phyloP scores from a whole-genome alignment of 2,329 filamentous ascomycete species.

The Emmonsiellopsis sp. region DNA sequence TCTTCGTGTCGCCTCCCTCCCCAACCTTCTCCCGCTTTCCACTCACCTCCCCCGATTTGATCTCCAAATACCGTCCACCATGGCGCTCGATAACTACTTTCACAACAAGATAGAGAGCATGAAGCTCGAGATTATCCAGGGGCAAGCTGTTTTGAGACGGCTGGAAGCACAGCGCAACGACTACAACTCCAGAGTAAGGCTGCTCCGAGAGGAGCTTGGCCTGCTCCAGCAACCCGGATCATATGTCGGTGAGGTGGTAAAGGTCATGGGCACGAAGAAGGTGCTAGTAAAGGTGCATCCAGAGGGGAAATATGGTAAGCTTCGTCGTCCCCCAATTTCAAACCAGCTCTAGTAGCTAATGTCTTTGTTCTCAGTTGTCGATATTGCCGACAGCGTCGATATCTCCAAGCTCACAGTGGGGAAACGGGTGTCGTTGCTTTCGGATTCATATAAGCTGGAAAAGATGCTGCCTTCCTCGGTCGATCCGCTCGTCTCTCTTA shows the following conservation, averaged over 20 bases:
- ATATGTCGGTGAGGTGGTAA: constrained; percentile 98
- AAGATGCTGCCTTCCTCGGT: constrained; percentile 98
- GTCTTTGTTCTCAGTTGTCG: constrained; percentile 79
- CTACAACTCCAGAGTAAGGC: constrained; percentile 94
- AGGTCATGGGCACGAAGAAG: constrained; percentile 99
- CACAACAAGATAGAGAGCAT: constrained; percentile 99
- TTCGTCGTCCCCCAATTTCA: constrained; percentile 40
- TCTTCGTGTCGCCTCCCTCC: not conserved
- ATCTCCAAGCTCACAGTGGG: constrained; percentile 91
- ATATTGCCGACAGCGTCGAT: constrained; percentile 89
- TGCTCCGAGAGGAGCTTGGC: constrained; percentile 90
- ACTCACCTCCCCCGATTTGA: not conserved
- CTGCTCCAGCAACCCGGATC: constrained; percentile 94
- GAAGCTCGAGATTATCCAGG: constrained; percentile 99
- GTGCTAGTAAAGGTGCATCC: constrained; percentile 98
- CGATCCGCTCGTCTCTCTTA: constrained; percentile 94
- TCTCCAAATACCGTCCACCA: constrained; percentile 40
- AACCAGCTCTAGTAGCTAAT: constrained; percentile 99
- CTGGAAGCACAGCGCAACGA: constrained; percentile 97
- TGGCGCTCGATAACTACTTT: constrained; percentile 99
- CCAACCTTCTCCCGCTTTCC: not conserved
- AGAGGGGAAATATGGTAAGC: constrained; percentile 96
- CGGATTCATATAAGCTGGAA: constrained; percentile 96
- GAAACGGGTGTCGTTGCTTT: constrained; percentile 93
- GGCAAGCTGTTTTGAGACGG: constrained; percentile 86